These are phyloP conservation scores for Ophiobolus disseminans DNA, from an alignment of 2,329 filamentous ascomycete species.

Conservation along the genomic window DNA sequence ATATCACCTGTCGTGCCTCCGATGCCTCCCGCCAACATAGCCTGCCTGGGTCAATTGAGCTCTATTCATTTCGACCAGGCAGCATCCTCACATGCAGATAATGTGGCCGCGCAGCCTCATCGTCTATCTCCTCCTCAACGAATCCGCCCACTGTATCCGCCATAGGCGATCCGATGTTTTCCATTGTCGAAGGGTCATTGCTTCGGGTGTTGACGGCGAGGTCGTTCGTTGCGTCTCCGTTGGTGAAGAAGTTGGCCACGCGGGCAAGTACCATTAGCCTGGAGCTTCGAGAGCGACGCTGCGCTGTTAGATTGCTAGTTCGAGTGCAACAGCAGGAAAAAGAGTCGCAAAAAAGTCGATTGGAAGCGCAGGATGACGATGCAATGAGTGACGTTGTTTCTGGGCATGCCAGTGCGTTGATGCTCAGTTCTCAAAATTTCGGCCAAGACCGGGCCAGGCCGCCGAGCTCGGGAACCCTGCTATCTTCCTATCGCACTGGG, in stretches of 20 bases:
- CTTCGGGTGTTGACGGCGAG: slow-evolving; percentile 49
- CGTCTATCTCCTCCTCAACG: slow-evolving; percentile 42
- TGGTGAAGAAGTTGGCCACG: slow-evolving; percentile 56
- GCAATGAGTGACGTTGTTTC: slow-evolving; percentile 34
- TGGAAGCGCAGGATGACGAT: slow-evolving; percentile 8
- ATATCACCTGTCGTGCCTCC: slow-evolving; percentile 95
- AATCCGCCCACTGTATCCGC: slow-evolving; percentile 24
- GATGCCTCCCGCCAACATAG: slow-evolving; percentile 93
- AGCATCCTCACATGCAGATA: slow-evolving; percentile 55
- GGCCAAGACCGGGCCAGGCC: slow-evolving; percentile 36
- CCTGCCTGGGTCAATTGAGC: slow-evolving; percentile 59
- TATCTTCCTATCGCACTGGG: slow-evolving; percentile 25
- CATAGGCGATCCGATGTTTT: slow-evolving; percentile 28
- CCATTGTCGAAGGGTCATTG: slow-evolving; percentile 29
- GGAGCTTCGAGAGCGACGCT: slow-evolving; percentile 26
- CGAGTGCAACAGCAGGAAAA: background rate
- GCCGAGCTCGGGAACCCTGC: slow-evolving; percentile 14
- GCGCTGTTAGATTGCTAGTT: background rate
- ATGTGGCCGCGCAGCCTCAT: slow-evolving; percentile 55
- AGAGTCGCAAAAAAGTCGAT: slow-evolving; percentile 7
- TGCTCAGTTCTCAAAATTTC: slow-evolving; percentile 34
- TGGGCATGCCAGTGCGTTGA: slow-evolving; percentile 21
- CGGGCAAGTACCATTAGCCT: slow-evolving; percentile 59
- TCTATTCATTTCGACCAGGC: slow-evolving; percentile 7
- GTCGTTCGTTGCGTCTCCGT: slow-evolving; percentile 39